Evolutionary conservation across 257 asterid genomes (phyloP).

Genomic region (Scutellaria barbata): DNA sequence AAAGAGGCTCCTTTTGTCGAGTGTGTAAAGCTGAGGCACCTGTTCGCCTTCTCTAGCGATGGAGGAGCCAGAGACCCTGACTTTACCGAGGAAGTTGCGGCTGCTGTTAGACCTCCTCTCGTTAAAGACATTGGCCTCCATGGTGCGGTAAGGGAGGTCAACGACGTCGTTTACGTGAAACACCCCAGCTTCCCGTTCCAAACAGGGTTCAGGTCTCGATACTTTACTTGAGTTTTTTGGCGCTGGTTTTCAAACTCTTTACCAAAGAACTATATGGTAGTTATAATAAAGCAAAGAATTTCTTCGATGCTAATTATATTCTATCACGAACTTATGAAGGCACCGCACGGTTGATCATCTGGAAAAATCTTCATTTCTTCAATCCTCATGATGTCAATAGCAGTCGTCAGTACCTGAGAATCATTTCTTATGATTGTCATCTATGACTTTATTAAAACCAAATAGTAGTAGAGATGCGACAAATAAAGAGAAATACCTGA

Average conservation of each 20-base stretch:
- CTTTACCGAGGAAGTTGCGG: constrained; percentile 77
- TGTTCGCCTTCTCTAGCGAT: constrained; percentile 66
- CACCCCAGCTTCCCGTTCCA: constrained; percentile 88
- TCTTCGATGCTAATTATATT: too few relatives aligned
- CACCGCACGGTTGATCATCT: constrained; percentile 72
- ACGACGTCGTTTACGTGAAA: constrained; percentile 72
- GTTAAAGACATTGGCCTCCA: constrained; percentile 79
- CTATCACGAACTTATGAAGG: too few relatives aligned
- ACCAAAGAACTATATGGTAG: too few relatives aligned
- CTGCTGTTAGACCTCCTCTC: constrained; percentile 72
- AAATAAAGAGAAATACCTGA: too few relatives aligned
- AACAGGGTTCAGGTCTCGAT: constrained; percentile 76
- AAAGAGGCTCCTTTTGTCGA: constrained; percentile 78
- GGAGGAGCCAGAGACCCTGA: constrained; percentile 67
- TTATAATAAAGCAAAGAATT: too few relatives aligned
- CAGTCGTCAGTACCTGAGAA: too few relatives aligned
- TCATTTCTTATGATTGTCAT: too few relatives aligned
- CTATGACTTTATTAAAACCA: too few relatives aligned
- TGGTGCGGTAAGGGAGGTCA: constrained; percentile 78
- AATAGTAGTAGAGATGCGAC: too few relatives aligned
- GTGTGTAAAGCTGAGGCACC: constrained; percentile 62
- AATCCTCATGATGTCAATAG: too few relatives aligned
- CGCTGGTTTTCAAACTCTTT: constrained; percentile 79
- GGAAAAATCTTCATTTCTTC: constrained; percentile 69
- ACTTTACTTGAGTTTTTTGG: constrained; percentile 64